Conservation (phyloP, 805 yeast genomes). For the Hanseniaspora taiwanica region DNA sequence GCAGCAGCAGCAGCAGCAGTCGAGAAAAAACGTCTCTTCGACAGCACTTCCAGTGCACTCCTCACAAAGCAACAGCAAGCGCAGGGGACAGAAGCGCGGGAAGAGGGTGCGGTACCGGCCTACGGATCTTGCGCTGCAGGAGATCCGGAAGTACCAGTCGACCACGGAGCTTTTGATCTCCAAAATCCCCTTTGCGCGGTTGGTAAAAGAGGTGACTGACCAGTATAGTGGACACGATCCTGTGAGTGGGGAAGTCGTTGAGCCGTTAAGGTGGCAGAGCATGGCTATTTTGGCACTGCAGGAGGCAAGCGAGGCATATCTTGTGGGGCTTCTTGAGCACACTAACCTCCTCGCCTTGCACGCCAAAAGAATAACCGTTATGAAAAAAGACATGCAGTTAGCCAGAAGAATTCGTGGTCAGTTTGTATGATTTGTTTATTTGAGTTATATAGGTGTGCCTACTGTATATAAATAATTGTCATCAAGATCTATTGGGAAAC, state of each 20-base stretch:
- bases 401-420: slow-evolving; percentile 67
- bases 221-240: slow-evolving; percentile 29
- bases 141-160: slow-evolving; percentile 55
- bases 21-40: neutral
- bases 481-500: neutral
- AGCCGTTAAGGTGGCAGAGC: slow-evolving; percentile 64
- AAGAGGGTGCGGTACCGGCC: slow-evolving; percentile 22
- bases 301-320: slow-evolving; percentile 70
- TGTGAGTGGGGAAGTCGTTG: slow-evolving; percentile 29
- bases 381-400: slow-evolving; percentile 71
- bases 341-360: slow-evolving; percentile 68
- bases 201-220: slow-evolving; percentile 62
- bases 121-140: slow-evolving; percentile 54
- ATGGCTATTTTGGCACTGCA: slow-evolving; percentile 67
- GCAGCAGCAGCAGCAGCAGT: neutral
- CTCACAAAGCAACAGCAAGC: neutral
- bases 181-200: slow-evolving; percentile 65
- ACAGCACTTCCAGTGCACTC: neutral
- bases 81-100: neutral
- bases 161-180: slow-evolving; percentile 54
- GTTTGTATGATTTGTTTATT: too few relatives aligned
- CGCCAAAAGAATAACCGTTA: slow-evolving; percentile 72
- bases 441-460: too few relatives aligned
- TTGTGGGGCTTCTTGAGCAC: slow-evolving; percentile 62
- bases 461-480: too few relatives aligned